phyloP scores from a whole-genome alignment of 345 rosid genomes.

The Aquilaria malaccensis region DNA sequence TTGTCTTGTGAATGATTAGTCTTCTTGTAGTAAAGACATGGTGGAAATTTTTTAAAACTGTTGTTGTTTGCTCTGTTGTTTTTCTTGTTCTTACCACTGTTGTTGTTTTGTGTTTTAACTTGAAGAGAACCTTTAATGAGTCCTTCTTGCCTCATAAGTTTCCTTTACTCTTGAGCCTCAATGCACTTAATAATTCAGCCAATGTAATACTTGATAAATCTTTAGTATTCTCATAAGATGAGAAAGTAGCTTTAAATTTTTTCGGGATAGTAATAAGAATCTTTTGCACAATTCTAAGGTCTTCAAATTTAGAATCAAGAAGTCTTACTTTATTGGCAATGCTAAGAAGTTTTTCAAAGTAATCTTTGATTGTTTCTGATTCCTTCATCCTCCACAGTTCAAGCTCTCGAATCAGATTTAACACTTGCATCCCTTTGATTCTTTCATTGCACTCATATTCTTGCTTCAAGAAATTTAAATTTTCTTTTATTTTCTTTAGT shows the following conservation, averaged over 20 bases:
- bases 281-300: background rate
- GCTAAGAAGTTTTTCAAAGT: background rate
- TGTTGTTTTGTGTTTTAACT: background rate
- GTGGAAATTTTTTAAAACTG: no score
- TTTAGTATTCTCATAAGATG: background rate
- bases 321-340: background rate
- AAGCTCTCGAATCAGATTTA: constrained; percentile 3
- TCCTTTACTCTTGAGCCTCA: background rate
- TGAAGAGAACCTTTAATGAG: background rate
- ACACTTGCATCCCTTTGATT: background rate
- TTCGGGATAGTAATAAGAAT: background rate
- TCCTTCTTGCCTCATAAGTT: background rate
- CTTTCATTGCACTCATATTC: background rate
- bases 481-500: background rate
- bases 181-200: background rate
- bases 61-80: no score
- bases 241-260: background rate
- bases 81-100: no score
- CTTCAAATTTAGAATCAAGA: background rate
- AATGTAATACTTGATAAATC: background rate
- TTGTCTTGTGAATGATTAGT: no score
- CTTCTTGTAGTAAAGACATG: no score
- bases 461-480: background rate
- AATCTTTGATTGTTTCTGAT: background rate
- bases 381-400: background rate